Base-by-base conservation (phyloP, 306 rosid species). In the Carpinus viminea region DNA sequence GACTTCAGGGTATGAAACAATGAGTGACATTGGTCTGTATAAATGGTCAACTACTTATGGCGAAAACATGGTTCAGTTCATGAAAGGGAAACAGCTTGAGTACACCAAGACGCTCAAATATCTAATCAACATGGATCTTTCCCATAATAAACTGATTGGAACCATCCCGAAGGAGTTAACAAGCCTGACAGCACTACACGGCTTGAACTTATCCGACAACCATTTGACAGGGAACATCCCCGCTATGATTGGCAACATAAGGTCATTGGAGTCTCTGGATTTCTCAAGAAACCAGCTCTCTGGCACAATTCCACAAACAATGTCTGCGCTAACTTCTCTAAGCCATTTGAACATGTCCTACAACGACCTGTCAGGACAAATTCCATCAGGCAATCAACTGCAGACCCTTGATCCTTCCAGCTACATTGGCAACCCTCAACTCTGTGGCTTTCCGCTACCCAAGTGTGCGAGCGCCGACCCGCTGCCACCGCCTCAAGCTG, bases 241-340 rank as follows among this genome's bases (percentile, higher is more conserved):
- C 0, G 38, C 26, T 41, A 50, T 9, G 11, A 62, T 83, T 26
- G 85, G 85, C 0, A 70, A 62, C 16, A 76, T 86, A 76, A 1
- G 5, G 34, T 61, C 13, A 12, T 52, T 87, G 78, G 85, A 82
- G 38, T 20, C 64, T 21, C 38, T 82, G 26, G 86, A 84, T 47
- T 77, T 87, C 13, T 87, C 90, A 11, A 45, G 64, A 57, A 82
- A 85, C 81, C 48, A 70, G 18, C 82, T 85, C 60, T 61, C 12
- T 0, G 84, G 86, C 2, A 50, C 79, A 74, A 85, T 85, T 28
- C 88, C 88, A 3, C 7, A 3, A 18, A 55, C 79, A 60, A 69
- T 85, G n/a, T 24, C 81, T 24, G 68, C 45, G 6, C 59, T 85
- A 11, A 69, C 28, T 61, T 76, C 71, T 26, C 54, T 85, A 0